Evolutionary conservation across 2,329 filamentous ascomycete genomes (phyloP), one percentile per base, ranked within the genome.

Genomic region (Xylaria polymorpha): DNA sequence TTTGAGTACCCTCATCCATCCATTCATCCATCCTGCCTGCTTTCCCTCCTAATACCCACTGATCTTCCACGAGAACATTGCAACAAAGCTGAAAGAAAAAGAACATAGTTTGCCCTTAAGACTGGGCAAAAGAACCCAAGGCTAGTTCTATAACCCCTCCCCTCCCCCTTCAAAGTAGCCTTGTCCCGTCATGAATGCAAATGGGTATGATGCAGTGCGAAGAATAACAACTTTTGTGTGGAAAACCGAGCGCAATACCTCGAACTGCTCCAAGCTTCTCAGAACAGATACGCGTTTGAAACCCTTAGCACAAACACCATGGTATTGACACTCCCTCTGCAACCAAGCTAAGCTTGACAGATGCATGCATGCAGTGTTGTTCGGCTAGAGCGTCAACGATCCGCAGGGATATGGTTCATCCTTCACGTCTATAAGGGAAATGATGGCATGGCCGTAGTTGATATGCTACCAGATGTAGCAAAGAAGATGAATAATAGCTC

Each of bases 11-110:
- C 35, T 64, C 59, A 44, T 56, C 29, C 61, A 58, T 53, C 46
- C 43, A 44, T 67, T 32, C 44, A 46, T 63, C 32, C 46, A 46
- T 64, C 43, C 60, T 61, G 32, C 48, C 35, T 48, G 61, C 41
- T 68, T 65, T 68, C 66, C 70, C 64, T 48, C 68, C 64, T 46
- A 43, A 67, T 71, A 70, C 68, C 69, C 60, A 37, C 70, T 12
- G 15, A 7, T 73, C 37, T 59, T 59, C 39, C 59, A 41, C 18
- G 14, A 55, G 56, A 25, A 61, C 43, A 67, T 18, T 15, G 46
- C 35, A n/a, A 51, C 39, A 55, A 51, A 66, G 39, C 44, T 20
- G 39, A 62, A 62, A 48, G 18, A 37, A 70, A 53, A 50, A 48
- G 12, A 20, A 61, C n/a, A 29, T 41, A 9, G 29, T 8, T 25